phyloP scores from a whole-genome alignment of 192 early-diverging fungal genomes.

The Phlyctochytrium bullatum region DNA sequence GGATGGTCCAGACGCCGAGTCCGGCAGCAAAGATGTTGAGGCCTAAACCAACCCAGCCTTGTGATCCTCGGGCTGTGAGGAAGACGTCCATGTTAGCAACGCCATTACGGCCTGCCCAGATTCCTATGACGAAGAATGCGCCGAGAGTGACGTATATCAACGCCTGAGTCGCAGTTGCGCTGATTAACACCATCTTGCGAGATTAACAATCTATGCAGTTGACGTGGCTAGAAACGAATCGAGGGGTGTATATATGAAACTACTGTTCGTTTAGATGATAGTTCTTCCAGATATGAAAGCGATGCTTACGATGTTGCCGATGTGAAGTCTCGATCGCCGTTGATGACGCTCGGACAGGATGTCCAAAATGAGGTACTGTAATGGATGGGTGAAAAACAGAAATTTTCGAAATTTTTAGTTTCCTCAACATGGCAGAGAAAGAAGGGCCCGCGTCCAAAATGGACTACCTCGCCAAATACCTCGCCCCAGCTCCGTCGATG shows the following conservation, averaged over 20 bases:
- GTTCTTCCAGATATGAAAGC: no score
- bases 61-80: conserved; percentile 52
- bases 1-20: conserved; percentile 64
- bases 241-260: background rate
- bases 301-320: no score
- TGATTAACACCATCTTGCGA: background rate
- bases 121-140: conserved; percentile 49
- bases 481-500: background rate
- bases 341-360: no score
- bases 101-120: conserved; percentile 48
- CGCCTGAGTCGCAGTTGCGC: background rate
- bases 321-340: no score
- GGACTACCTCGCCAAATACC: background rate
- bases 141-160: conserved; percentile 54
- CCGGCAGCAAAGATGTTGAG: conserved; percentile 48
- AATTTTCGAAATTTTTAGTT: no score
- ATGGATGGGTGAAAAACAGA: no score
- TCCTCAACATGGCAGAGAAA: no score
- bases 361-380: no score
- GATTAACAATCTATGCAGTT: background rate
- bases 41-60: conserved; percentile 30
- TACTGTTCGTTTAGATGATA: no score
- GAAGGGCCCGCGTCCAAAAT: background rate
- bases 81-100: conserved; percentile 49
- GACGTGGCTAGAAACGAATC: background rate